phyloP scores from a whole-genome alignment of 768 basidiomycete species.

The Suillus paluster region DNA sequence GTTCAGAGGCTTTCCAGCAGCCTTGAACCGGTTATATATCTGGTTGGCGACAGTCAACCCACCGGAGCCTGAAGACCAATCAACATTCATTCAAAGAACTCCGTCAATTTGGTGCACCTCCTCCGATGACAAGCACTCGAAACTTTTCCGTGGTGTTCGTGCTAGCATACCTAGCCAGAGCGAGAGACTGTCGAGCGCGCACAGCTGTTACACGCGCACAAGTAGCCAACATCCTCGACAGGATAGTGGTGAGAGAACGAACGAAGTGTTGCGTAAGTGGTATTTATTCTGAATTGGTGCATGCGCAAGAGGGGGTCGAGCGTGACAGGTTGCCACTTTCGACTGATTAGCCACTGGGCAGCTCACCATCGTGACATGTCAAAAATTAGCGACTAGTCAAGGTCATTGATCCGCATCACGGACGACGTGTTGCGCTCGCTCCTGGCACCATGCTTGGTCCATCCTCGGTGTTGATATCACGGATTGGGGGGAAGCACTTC shows the following conservation, averaged over 20 bases:
- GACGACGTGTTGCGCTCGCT: too few relatives aligned
- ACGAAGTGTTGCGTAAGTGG: not conserved
- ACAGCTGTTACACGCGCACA: constrained; percentile 13
- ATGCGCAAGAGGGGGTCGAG: too few relatives aligned
- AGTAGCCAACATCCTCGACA: constrained; percentile 14
- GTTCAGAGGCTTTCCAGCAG: constrained; percentile 67
- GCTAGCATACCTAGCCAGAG: constrained; percentile 26
- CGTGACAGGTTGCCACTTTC: too few relatives aligned
- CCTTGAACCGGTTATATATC: constrained; percentile 78
- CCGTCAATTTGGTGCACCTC: constrained; percentile 52
- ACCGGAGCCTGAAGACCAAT: constrained; percentile 61
- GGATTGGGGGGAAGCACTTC: too few relatives aligned
- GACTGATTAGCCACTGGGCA: too few relatives aligned
- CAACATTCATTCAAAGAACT: not conserved
- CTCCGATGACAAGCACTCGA: constrained; percentile 88
- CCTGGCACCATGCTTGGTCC: too few relatives aligned
- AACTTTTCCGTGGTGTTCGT: constrained; percentile 54
- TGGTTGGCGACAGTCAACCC: constrained; percentile 88
- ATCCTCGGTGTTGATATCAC: too few relatives aligned
- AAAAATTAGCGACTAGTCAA: too few relatives aligned
- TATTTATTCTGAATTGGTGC: not conserved
- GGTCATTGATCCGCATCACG: too few relatives aligned
- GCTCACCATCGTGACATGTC: too few relatives aligned
- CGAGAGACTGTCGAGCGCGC: constrained; percentile 9
- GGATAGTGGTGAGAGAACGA: constrained; percentile 5